These are phyloP conservation scores for Aspergillus fischeri DNA, from an alignment of 2,329 filamentous ascomycete genomes.

Conservation along the genomic window DNA sequence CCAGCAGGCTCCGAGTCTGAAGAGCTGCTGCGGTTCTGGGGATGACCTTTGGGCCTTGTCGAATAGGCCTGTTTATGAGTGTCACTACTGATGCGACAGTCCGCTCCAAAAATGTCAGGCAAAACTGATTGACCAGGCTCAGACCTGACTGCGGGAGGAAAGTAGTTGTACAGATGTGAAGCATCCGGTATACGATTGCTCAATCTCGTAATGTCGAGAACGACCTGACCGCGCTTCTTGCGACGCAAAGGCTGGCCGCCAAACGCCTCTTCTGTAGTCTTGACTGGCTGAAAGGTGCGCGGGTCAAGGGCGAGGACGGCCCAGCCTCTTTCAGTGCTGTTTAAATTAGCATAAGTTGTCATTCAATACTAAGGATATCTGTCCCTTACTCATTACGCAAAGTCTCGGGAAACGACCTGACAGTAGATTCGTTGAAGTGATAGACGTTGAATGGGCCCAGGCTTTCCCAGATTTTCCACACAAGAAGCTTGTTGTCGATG, in stretches of 20 bases:
- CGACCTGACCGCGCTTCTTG: slow-evolving; percentile 12
- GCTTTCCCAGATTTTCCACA: slow-evolving; percentile 48
- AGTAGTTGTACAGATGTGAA: slow-evolving; percentile 26
- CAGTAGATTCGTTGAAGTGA: slow-evolving; percentile 27
- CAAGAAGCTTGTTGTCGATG: slow-evolving; percentile 47
- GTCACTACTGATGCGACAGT: slow-evolving; percentile 17
- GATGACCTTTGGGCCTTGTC: background rate
- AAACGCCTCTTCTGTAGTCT: slow-evolving; percentile 37
- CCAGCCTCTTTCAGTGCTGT: slow-evolving; percentile 39
- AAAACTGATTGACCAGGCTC: slow-evolving; percentile 19
- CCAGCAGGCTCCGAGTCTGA: background rate
- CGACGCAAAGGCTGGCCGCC: slow-evolving; percentile 29
- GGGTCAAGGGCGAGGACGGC: slow-evolving; percentile 44
- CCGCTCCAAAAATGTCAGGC: slow-evolving; percentile 27
- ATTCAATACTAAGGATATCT: background rate
- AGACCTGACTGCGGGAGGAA: slow-evolving; percentile 17
- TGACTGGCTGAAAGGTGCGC: slow-evolving; percentile 35
- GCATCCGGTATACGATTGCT: slow-evolving; percentile 23
- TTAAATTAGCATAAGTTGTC: background rate
- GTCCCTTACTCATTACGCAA: slow-evolving; percentile 20
- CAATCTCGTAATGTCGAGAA: slow-evolving; percentile 30
- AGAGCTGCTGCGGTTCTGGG: background rate
- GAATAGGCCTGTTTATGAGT: background rate
- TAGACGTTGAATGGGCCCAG: slow-evolving; percentile 25
- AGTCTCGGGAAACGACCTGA: slow-evolving; percentile 22